These are phyloP conservation scores for Aspergillus carbonarius DNA, from an alignment of 2,329 filamentous ascomycete species.

Conservation along the genomic window DNA sequence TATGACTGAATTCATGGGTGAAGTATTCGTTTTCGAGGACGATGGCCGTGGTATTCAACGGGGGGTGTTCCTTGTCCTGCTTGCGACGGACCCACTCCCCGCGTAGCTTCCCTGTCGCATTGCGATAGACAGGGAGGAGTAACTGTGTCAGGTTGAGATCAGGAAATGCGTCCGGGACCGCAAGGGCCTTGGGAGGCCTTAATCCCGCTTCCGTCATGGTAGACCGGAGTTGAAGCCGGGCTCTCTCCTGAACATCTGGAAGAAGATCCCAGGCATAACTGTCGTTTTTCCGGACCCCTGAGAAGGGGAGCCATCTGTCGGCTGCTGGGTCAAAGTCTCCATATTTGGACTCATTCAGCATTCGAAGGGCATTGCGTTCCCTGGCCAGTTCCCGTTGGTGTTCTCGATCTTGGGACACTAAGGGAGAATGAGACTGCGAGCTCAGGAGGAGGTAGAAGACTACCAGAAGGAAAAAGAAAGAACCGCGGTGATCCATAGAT, in stretches of 20 bases:
- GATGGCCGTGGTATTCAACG: slow-evolving; percentile 65
- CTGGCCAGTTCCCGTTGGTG: slow-evolving; percentile 51
- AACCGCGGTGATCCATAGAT: slow-evolving; percentile 50
- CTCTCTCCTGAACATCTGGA: slow-evolving; percentile 63
- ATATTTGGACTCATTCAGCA: slow-evolving; percentile 53
- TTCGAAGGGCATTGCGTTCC: slow-evolving; percentile 51
- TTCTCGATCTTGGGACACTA: slow-evolving; percentile 43
- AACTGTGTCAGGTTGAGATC: slow-evolving; percentile 38
- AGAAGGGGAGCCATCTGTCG: slow-evolving; percentile 64
- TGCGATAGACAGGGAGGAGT: slow-evolving; percentile 66
- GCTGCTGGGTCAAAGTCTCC: slow-evolving; percentile 51
- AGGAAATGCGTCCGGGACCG: slow-evolving; percentile 24
- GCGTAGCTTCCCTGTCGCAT: slow-evolving; percentile 72
- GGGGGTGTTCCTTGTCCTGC: slow-evolving; percentile 49
- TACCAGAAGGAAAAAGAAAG: slow-evolving; percentile 51
- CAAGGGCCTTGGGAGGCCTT: slow-evolving; percentile 28
- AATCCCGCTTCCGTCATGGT: slow-evolving; percentile 34
- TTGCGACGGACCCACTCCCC: slow-evolving; percentile 71
- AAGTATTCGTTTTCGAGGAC: slow-evolving; percentile 67
- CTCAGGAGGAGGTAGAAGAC: slow-evolving; percentile 55
- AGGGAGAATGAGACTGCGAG: slow-evolving; percentile 45
- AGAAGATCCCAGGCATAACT: slow-evolving; percentile 77
- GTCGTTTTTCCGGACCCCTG: slow-evolving; percentile 72
- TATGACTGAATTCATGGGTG: slow-evolving; percentile 68
- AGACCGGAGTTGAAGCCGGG: slow-evolving; percentile 54